phyloP scores from a whole-genome alignment of 805 yeast genomes.

The Pichia gijzeniarum region DNA sequence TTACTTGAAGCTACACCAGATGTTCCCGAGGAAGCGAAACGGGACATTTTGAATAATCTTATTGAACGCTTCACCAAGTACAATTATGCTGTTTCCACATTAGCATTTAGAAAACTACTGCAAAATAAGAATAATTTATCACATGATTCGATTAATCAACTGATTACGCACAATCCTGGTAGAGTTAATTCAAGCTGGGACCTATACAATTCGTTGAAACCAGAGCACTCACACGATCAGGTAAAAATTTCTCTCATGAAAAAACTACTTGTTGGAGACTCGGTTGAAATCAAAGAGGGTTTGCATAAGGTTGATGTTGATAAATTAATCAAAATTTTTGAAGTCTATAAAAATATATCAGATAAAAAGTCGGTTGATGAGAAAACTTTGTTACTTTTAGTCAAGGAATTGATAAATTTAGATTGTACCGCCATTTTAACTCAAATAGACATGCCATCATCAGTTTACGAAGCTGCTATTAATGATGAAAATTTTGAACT shows the following conservation, averaged over 20 bases:
- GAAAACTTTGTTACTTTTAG: slow-evolving; percentile 9
- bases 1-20: slow-evolving; percentile 10
- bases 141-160: slow-evolving; percentile 18
- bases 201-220: slow-evolving; percentile 17
- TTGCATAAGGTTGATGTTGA: slow-evolving; percentile 13
- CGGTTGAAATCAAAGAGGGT: slow-evolving; percentile 19
- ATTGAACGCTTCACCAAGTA: slow-evolving; percentile 21
- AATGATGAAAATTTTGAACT: slow-evolving; percentile 7
- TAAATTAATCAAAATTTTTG: slow-evolving; percentile 13
- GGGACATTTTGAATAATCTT: slow-evolving; percentile 19
- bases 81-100: slow-evolving; percentile 23
- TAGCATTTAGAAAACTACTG: slow-evolving; percentile 13
- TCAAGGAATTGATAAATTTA: slow-evolving; percentile 17
- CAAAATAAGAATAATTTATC: slow-evolving; percentile 9
- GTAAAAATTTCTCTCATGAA: slow-evolving; percentile 15
- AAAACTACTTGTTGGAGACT: slow-evolving; percentile 22
- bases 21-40: slow-evolving; percentile 13
- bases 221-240: slow-evolving; percentile 9
- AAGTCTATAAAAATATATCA: slow-evolving; percentile 12
- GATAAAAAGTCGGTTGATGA: slow-evolving; percentile 15
- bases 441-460: slow-evolving; percentile 12
- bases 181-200: slow-evolving; percentile 31
- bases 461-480: slow-evolving; percentile 12
- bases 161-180: slow-evolving; percentile 32
- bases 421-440: slow-evolving; percentile 16